Conservation (phyloP, 805 yeast genomes). For the Myxozyma nipponensis region DNA sequence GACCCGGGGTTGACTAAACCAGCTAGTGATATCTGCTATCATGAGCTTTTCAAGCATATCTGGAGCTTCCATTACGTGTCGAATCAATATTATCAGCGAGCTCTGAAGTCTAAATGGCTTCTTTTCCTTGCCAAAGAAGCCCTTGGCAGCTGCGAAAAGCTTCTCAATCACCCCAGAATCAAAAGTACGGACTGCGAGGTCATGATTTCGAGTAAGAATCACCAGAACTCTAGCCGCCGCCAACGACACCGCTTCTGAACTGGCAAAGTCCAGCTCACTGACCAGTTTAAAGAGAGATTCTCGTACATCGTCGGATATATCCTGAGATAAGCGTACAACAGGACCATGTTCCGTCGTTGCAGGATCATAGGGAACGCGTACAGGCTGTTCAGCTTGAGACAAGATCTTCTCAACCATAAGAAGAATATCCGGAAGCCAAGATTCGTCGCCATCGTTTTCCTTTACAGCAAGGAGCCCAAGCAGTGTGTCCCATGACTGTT, state of each 20-base stretch:
- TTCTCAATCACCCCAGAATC: slow-evolving; percentile 47
- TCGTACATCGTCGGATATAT: slow-evolving; percentile 28
- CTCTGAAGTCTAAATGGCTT: slow-evolving; percentile 44
- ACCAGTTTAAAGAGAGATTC: slow-evolving; percentile 45
- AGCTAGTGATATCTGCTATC: slow-evolving; percentile 47
- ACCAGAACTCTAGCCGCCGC: slow-evolving; percentile 55
- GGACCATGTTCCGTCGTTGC: slow-evolving; percentile 3
- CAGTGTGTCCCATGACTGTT: slow-evolving; percentile 21
- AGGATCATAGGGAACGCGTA: slow-evolving; percentile 34
- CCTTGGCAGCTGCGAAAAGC: slow-evolving; percentile 45
- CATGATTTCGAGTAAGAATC: slow-evolving; percentile 48
- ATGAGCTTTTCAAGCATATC: slow-evolving; percentile 50
- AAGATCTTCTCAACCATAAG: slow-evolving; percentile 54
- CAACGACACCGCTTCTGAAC: slow-evolving; percentile 47
- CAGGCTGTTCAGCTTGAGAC: slow-evolving; percentile 49
- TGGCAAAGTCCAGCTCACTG: slow-evolving; percentile 42
- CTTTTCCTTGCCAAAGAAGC: slow-evolving; percentile 39
- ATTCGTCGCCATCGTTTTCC: slow-evolving; percentile 2
- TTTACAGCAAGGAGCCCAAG: slow-evolving; percentile 16
- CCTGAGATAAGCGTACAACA: slow-evolving; percentile 17
- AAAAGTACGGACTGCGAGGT: slow-evolving; percentile 42
- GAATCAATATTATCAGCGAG: slow-evolving; percentile 50
- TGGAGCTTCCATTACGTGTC: slow-evolving; percentile 65
- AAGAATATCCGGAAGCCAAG: slow-evolving; percentile 59
- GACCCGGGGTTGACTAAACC: slow-evolving; percentile 35